Evolutionary conservation across 805 yeast species (phyloP), one percentile per base, ranked within the genome.

Genomic region (Candida vartiovaarae): DNA sequence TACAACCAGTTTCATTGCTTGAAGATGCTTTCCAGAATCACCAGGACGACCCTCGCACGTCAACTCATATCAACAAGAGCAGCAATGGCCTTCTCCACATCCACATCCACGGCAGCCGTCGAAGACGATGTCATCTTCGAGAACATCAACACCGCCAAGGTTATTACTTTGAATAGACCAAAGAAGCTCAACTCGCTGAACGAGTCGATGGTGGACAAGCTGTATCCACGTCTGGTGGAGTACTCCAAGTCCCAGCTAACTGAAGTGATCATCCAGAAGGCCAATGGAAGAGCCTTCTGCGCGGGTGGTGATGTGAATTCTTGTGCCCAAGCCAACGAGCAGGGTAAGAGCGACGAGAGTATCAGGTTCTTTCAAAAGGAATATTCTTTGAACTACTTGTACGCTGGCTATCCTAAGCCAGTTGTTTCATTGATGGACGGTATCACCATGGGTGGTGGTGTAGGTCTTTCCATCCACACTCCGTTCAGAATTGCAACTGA

Each of bases 371-470:
- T 93, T 69, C 75, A 78, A 47, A 62, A 72, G 43, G 98, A 91
- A 65, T 91, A 93, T 67, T 78, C 82, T 48, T 67, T 93, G 57
- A 81, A 93, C 68, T 84, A 81, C 57, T 67, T 82, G 40, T 70
- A 90, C 47, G 82, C 95, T 8, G 81, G 91, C n/a, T 89, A 79
- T 55, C 69, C 80, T 46, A 91, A 89, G 68, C 98, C 98, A 2
- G 74, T 85, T 47, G 81, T 93, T n/a, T 71, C 95, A 0, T 57
- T 88, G 33, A 82, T 84, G 79, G 82, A 93, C 59, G 97, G 98
- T 24, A 86, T 91, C 55, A 87, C 91, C 27, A 88, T 93, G 95
- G 99, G 98, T 43, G 98, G 98, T 41, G 98, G 98, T 54, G 95
- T 89, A 36, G 98, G 99, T 4, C 68, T 93, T 37, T 74, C 91